Percentiles rank a stretch among this genome's conserved stretches.
Conservation (phyloP, 306 rosid genomes). For the Ormosia emarginata region DNA sequence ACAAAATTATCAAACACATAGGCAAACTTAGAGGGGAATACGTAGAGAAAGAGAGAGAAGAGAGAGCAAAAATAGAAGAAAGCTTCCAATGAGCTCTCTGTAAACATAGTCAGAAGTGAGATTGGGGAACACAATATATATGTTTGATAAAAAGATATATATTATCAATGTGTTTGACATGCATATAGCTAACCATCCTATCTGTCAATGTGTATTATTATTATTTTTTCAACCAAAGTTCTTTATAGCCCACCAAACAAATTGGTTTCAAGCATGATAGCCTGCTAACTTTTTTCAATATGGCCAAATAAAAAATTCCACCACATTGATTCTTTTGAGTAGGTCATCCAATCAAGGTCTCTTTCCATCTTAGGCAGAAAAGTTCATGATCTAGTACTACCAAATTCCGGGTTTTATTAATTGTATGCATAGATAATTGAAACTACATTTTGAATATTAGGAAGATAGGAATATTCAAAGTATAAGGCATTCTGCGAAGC, state of each 20-base stretch:
- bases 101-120: too few relatives aligned
- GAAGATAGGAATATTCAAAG: conserved; percentile 35
- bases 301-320: conserved; percentile 17
- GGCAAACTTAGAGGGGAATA: too few relatives aligned
- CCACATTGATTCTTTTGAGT: conserved; percentile 18
- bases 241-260: conserved; percentile 16
- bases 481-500: conserved; percentile 11
- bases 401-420: conserved; percentile 17
- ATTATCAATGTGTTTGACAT: too few relatives aligned
- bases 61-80: too few relatives aligned
- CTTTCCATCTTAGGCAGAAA: conserved; percentile 34
- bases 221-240: not conserved
- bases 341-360: conserved; percentile 39
- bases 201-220: not conserved
- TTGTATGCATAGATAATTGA: conserved; percentile 24
- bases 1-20: too few relatives aligned
- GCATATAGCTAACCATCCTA: too few relatives aligned
- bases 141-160: too few relatives aligned
- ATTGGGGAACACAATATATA: too few relatives aligned
- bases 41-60: too few relatives aligned
- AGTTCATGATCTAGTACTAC: conserved; percentile 25
- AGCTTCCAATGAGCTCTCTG: too few relatives aligned
- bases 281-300: conserved; percentile 13
- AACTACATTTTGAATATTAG: conserved; percentile 24
- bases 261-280: conserved; percentile 12